Base-by-base conservation (phyloP, 495 filamentous ascomycete genomes). In the Hyaloscypha finlandica region DNA sequence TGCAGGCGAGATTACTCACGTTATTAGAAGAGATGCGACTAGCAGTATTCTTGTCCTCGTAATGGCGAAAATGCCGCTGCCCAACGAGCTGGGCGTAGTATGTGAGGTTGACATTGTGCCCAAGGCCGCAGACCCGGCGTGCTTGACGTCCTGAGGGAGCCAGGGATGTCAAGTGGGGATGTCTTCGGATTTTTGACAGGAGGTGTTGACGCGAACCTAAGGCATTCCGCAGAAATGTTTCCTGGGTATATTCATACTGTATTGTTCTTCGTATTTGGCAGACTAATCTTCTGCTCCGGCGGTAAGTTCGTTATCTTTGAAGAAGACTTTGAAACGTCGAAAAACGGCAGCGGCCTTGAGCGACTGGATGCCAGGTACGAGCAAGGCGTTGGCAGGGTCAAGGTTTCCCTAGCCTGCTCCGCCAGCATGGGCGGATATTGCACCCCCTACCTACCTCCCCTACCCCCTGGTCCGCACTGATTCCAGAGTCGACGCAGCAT, bases 41-140 rank as follows among this genome's bases (percentile, higher is more conserved):
- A 77, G 11, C 35, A 76, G 59, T 45, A 75, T 68, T 56, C 66
- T 56, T 39, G 67, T 56, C 66, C 69, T 72, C 48, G 73, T 76
- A n/a, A 76, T 66, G 53, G 72, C 59, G 59, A 75, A 74, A n/a
- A 73, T 54, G 1, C 58, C 42, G 53, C 63, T 65, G 31, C 64
- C 61, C 59, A 68, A 48, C 9, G 70, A 53, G 63, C 70, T 54
- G 53, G 63, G 58, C 53, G 30, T 32, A 25, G 42, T 53, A 55
- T 63, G 52, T 62, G 33, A 25, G 39, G 64, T 59, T 22, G 59
- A 63, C 59, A 63, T 67, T 61, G 31, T 51, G 51, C 22, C 37
- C 25, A n/a, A 16, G 12, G 22, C 19, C 33, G 39, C 14, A n/a
- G 55, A 48, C 16, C 33, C 16, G 11, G 42, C 42, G 11, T 48